Conservation (phyloP, 768 basidiomycete genomes). For the Rubroboletus satanas region DNA sequence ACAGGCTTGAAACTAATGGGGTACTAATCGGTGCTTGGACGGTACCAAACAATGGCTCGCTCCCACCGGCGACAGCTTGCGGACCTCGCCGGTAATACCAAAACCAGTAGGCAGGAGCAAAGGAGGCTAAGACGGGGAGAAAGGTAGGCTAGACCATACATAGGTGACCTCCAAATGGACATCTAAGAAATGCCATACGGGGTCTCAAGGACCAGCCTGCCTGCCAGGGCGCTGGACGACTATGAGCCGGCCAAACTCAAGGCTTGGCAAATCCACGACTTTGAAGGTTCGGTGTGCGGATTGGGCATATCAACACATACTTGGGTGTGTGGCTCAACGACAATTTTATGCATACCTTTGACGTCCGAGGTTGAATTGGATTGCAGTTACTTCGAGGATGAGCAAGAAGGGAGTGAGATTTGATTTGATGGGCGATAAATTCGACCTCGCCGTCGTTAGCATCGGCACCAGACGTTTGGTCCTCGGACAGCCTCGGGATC, state of each 20-base stretch:
- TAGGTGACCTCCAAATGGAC: background rate
- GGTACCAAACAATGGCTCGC: background rate
- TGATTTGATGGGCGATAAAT: background rate
- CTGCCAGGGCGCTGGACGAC: background rate
- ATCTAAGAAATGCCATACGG: background rate
- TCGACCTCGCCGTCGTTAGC: too few relatives aligned
- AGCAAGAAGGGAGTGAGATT: background rate
- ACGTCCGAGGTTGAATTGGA: background rate
- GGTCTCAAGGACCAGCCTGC: background rate
- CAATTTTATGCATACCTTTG: background rate
- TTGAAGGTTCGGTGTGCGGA: background rate
- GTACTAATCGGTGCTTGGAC: background rate
- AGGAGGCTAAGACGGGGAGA: background rate
- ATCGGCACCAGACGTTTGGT: too few relatives aligned
- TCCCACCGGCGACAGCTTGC: background rate
- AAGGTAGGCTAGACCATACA: background rate
- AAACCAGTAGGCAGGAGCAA: background rate
- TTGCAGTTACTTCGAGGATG: background rate
- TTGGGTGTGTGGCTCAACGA: background rate
- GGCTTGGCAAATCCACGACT: background rate
- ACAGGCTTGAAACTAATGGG: background rate
- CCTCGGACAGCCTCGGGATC: too few relatives aligned
- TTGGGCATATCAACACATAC: background rate
- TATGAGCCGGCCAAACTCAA: background rate
- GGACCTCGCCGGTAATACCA: background rate